Conservation (phyloP, 257 asterid species). For the Solanum arcanum region DNA sequence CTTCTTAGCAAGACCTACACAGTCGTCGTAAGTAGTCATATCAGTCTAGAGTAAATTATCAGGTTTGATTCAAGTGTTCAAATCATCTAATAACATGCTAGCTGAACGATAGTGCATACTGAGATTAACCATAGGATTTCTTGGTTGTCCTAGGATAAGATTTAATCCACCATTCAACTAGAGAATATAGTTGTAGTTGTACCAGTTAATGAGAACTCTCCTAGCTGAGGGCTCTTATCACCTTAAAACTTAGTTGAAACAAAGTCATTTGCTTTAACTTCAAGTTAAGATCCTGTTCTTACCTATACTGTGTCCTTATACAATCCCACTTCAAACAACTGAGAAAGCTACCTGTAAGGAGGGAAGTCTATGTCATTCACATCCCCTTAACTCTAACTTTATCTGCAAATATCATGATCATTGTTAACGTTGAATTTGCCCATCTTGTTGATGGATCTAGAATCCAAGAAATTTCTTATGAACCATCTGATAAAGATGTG, state of each 20-base stretch:
- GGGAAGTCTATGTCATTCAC: slow-evolving; percentile 19
- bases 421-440: background rate
- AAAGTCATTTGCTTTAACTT: slow-evolving; percentile 27
- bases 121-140: background rate
- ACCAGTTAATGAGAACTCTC: background rate
- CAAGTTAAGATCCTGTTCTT: slow-evolving; percentile 21
- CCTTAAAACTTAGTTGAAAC: background rate
- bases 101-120: background rate
- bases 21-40: background rate
- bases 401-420: slow-evolving; percentile 12
- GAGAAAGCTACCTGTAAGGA: slow-evolving; percentile 29
- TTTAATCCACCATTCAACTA: background rate
- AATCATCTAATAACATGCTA: background rate
- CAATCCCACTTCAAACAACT: slow-evolving; percentile 24
- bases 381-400: background rate
- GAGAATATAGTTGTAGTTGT: background rate
- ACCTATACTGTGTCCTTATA: slow-evolving; percentile 15
- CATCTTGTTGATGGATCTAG: background rate
- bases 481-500: background rate
- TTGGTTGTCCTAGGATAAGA: background rate
- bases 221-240: background rate
- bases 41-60: background rate
- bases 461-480: background rate
- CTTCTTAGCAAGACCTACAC: background rate
- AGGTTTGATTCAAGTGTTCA: background rate